Percentiles rank a stretch among this genome's conserved stretches.
These are phyloP conservation scores for Aureobasidium sp. DNA, from an alignment of 2,329 filamentous ascomycete genomes.

Conservation along the genomic window DNA sequence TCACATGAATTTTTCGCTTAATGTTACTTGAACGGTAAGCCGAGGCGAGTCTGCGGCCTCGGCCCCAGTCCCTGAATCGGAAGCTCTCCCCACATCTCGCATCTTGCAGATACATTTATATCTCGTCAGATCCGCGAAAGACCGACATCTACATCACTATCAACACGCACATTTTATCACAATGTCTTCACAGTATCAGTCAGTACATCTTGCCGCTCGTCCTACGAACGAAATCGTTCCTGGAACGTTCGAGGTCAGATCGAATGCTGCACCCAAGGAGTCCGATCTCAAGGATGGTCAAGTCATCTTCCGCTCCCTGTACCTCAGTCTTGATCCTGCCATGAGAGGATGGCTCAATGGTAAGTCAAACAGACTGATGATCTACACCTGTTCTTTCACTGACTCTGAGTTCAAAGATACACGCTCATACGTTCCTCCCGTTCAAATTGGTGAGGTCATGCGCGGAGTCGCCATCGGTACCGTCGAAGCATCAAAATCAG, in stretches of 20 bases:
- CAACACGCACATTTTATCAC: neutral
- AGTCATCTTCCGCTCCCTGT: slow-evolving; percentile 39
- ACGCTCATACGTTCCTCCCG: slow-evolving; percentile 39
- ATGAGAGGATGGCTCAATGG: slow-evolving; percentile 41
- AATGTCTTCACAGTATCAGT: slow-evolving; percentile 15
- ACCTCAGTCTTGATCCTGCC: slow-evolving; percentile 46
- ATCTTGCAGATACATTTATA: neutral
- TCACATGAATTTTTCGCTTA: neutral
- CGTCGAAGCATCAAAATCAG: slow-evolving; percentile 29
- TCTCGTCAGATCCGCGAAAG: neutral
- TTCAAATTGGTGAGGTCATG: slow-evolving; percentile 35
- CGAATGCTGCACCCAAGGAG: slow-evolving; percentile 14
- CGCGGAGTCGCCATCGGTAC: slow-evolving; percentile 28
- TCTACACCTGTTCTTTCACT: neutral
- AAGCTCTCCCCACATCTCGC: neutral
- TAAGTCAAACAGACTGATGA: neutral
- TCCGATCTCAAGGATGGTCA: slow-evolving; percentile 26
- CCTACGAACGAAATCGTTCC: slow-evolving; percentile 18
- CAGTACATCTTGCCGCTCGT: slow-evolving; percentile 18
- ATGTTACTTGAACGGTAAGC: slow-evolving; percentile 8
- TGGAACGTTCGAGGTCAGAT: slow-evolving; percentile 17
- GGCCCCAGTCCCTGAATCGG: neutral
- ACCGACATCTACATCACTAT: neutral
- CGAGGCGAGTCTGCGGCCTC: slow-evolving; percentile 5
- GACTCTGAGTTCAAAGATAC: slow-evolving; percentile 14